Evolutionary conservation across 805 yeast species (phyloP), one percentile per base, ranked within the genome.

Genomic region (Candida odintsovae): DNA sequence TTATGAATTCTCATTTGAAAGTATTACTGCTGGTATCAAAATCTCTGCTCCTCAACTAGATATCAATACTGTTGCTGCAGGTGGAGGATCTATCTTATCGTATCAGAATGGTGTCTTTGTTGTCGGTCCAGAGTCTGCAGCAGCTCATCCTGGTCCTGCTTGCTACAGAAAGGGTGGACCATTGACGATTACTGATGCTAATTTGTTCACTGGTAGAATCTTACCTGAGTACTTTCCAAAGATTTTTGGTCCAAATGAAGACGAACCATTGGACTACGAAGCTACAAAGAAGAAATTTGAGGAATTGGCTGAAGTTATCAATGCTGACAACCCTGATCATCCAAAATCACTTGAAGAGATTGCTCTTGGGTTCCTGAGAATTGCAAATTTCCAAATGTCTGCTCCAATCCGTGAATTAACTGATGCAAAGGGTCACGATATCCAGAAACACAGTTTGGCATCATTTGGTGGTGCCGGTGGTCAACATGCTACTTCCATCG

Each of bases 401-500:
- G 69, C 70, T 49, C 75, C 77, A 4, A 72, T 73, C 43, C 65
- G 77, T 49, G 71, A 65, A 40, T 55, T 73, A 44, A 73, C 78
- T 1, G 78, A 73, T 50, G 66, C 73, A 16, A 69, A 68, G 53
- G 78, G 78, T 29, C 69, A 62, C 47, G 70, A 65, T 48, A 68
- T 69, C 16, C 52, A 70, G 42, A 68, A 69, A 38, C 77, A 73
- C 52, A 66, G 65, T 23, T 58, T 73, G 46, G 75, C 74, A 6
- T 67, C 75, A 3, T 73, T 73, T 54, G 78, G 78, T 46, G 78
- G 77, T 46, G 75, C 77, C 41, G 78, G 77, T 49, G 75, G 76
- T 26, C 78, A 73, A 55, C 71, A 71, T 53, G 69, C 74, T 28
- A 63, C 64, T n/a, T 64, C 72, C 3, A 63, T 73, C 43, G 75